These are phyloP conservation scores for Sporisorium graminicola DNA, from an alignment of 1,284 basidiomycete genomes.

Conservation along the genomic window DNA sequence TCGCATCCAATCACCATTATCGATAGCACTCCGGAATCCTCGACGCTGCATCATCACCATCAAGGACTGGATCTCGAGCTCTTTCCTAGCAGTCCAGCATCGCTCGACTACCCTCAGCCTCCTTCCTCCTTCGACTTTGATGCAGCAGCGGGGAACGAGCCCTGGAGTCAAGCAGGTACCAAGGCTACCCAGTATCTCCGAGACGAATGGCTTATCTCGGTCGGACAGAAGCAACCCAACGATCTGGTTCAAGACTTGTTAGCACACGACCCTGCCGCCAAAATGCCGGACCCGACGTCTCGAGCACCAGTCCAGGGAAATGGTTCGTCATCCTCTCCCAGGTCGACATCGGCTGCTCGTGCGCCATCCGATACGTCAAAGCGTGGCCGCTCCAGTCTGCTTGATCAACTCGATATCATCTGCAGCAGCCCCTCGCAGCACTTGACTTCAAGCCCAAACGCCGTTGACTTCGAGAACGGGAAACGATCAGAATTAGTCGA, in stretches of 20 bases:
- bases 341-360: neutral
- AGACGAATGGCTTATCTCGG: slow-evolving; percentile 40
- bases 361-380: neutral
- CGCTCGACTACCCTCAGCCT: neutral
- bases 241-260: slow-evolving; percentile 23
- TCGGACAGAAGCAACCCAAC: slow-evolving; percentile 26
- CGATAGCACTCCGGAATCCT: slow-evolving; percentile 10
- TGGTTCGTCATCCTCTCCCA: neutral
- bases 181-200: slow-evolving; percentile 25
- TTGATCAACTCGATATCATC: slow-evolving; percentile 38
- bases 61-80: slow-evolving; percentile 29
- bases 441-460: slow-evolving; percentile 6
- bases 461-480: neutral
- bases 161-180: slow-evolving; percentile 16
- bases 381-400: slow-evolving; percentile 21
- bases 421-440: slow-evolving; percentile 26
- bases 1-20: slow-evolving; percentile 15
- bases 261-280: neutral
- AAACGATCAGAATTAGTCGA: neutral
- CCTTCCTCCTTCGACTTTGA: slow-evolving; percentile 27
- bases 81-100: slow-evolving; percentile 22
- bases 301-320: neutral
- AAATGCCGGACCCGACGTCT: neutral
- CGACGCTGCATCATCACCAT: slow-evolving; percentile 3
- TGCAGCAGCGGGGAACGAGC: slow-evolving; percentile 13